Conservation (phyloP, 345 rosid genomes). For the Dipteronia sinensis region DNA sequence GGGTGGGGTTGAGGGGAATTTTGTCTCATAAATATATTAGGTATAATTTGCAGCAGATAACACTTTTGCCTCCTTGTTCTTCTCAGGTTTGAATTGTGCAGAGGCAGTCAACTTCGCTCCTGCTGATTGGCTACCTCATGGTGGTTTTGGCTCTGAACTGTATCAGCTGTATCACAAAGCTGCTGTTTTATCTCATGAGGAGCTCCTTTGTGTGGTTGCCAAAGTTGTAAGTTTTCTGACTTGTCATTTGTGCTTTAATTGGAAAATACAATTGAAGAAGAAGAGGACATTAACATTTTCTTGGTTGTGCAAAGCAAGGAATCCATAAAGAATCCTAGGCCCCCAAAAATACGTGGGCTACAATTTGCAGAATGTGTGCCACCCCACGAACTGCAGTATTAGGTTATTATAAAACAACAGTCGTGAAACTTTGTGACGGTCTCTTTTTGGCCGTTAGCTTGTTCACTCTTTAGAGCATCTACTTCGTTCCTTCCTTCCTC, state of each 20-base stretch:
- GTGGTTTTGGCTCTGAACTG: conserved; percentile 77
- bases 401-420: neutral
- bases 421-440: neutral
- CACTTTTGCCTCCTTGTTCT: conserved; percentile 17
- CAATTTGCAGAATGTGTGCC: neutral
- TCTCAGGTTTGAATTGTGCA: conserved; percentile 91
- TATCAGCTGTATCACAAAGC: conserved; percentile 82
- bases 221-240: conserved; percentile 46
- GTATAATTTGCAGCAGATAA: conserved; percentile 2
- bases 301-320: neutral
- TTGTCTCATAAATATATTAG: neutral
- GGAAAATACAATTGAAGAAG: conserved; percentile 4
- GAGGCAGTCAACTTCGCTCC: conserved; percentile 99
- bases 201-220: conserved; percentile 94
- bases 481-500: no score
- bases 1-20: neutral
- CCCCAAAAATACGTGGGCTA: neutral
- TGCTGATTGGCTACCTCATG: conserved; percentile 98
- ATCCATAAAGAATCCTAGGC: neutral
- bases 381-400: neutral
- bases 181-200: conserved; percentile 92
- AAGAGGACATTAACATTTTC: neutral
- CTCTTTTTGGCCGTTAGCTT: neutral
- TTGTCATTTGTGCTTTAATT: neutral
- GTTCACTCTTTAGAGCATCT: no score